A percentile compares a stretch with the other conserved stretches of the same genome.
Conservation (phyloP, 1,284 basidiomycete species). For the Heliocybe sulcata region DNA sequence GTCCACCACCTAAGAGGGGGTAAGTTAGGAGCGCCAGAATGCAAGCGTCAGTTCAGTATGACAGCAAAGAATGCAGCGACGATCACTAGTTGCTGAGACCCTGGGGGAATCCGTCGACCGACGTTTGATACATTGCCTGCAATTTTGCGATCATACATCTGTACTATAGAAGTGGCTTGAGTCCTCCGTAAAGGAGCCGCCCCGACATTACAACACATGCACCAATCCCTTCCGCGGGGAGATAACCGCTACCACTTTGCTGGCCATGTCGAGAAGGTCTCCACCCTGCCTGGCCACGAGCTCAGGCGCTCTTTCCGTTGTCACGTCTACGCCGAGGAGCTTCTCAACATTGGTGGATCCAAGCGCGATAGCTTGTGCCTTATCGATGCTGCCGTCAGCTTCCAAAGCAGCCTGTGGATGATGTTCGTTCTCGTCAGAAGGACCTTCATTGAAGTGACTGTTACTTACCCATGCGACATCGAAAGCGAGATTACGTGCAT, state of each 20-base stretch:
- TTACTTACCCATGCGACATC: conserved; percentile 46
- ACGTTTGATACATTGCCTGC: too few species aligned
- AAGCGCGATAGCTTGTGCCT: conserved; percentile 47
- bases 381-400: conserved; percentile 31
- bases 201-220: conserved; percentile 11
- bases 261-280: conserved; percentile 26
- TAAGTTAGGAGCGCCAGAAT: too few species aligned
- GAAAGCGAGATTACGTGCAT: conserved; percentile 53
- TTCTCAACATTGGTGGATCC: conserved; percentile 56
- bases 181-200: too few species aligned
- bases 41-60: too few species aligned
- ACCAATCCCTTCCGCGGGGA: conserved; percentile 24
- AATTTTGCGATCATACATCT: too few species aligned
- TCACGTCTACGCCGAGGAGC: conserved; percentile 35
- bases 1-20: too few species aligned
- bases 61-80: too few species aligned
- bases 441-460: background rate
- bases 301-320: conserved; percentile 20
- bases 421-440: background rate
- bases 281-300: conserved; percentile 35
- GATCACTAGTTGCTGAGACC: too few species aligned
- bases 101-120: too few species aligned
- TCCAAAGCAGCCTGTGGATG: conserved; percentile 21
- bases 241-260: conserved; percentile 40
- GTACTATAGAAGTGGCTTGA: too few species aligned